A percentile compares a stretch with the other conserved stretches of the same genome.
Evolutionary conservation across 352 stramenopile species (phyloP).

Genomic region (Globisporangium spinosum): DNA sequence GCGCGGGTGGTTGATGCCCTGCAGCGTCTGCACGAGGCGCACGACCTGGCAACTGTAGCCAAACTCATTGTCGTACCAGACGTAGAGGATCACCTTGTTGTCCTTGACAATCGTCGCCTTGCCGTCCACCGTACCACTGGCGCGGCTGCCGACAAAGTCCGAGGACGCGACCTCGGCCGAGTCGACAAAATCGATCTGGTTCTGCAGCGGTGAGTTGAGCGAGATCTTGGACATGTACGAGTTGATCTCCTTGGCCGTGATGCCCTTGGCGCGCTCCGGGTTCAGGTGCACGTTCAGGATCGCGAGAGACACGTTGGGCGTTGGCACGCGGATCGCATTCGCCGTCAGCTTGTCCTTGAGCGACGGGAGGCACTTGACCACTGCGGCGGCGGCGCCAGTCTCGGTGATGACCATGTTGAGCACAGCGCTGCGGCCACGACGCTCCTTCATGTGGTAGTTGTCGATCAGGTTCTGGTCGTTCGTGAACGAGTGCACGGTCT

Average conservation of each 20-base stretch:
- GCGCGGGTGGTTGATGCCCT: slow-evolving; percentile 66
- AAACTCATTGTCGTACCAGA: slow-evolving; percentile 92
- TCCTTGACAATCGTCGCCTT: slow-evolving; percentile 83
- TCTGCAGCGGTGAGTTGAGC: slow-evolving; percentile 80
- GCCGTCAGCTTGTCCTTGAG: slow-evolving; percentile 97
- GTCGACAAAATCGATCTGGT: slow-evolving; percentile 88
- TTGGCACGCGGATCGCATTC: slow-evolving; percentile 98
- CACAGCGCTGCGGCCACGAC: slow-evolving; percentile 77
- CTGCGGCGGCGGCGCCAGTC: slow-evolving; percentile 74
- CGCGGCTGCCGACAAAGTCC: slow-evolving; percentile 81
- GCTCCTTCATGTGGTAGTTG: slow-evolving; percentile 88
- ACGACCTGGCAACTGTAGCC: slow-evolving; percentile 88
- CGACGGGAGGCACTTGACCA: slow-evolving; percentile 89
- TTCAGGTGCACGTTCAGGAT: slow-evolving; percentile 94
- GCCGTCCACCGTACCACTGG: slow-evolving; percentile 71
- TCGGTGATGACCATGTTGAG: slow-evolving; percentile 91
- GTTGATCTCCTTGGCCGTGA: slow-evolving; percentile 76
- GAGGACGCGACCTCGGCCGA: slow-evolving; percentile 78
- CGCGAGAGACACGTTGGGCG: slow-evolving; percentile 97
- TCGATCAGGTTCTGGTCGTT: slow-evolving; percentile 90
- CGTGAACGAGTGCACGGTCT: slow-evolving; percentile 89
- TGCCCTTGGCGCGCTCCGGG: slow-evolving; percentile 59
- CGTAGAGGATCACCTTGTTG: slow-evolving; percentile 86
- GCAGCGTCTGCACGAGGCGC: slow-evolving; percentile 74
- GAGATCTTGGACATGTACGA: slow-evolving; percentile 74